Conservation (phyloP, 2,329 filamentous ascomycete species). For the Trichoderma harzianum region DNA sequence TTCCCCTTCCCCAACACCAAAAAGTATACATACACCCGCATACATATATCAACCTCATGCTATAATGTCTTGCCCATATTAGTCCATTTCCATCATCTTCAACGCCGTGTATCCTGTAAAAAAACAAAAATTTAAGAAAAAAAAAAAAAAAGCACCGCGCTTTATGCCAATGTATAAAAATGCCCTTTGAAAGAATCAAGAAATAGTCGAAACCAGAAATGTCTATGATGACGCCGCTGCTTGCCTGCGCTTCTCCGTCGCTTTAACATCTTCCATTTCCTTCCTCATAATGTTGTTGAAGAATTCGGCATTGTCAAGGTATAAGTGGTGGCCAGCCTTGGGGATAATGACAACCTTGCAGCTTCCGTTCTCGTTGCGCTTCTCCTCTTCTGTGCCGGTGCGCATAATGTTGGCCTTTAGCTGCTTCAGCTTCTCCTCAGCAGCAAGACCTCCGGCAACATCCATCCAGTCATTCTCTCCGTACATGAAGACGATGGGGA, state of each 20-base stretch:
- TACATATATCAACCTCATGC: neutral
- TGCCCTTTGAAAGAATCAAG: neutral
- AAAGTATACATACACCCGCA: neutral
- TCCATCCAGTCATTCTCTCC: conserved; percentile 99
- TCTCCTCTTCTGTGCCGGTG: conserved; percentile 64
- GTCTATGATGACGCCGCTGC: conserved; percentile 3
- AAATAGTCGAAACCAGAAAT: neutral
- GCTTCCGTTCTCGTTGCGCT: conserved; percentile 68
- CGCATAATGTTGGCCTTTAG: conserved; percentile 59
- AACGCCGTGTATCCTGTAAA: conserved; percentile 6
- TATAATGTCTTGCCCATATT: neutral
- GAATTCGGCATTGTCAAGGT: conserved; percentile 56
- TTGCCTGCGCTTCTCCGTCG: conserved; percentile 28
- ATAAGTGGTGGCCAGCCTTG: conserved; percentile 58
- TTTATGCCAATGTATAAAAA: conserved; percentile 6
- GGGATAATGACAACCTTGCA: conserved; percentile 77
- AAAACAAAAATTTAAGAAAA: neutral
- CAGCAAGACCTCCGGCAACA: conserved; percentile 75
- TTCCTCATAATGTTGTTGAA: conserved; percentile 53
- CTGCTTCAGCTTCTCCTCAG: conserved; percentile 73
- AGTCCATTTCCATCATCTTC: neutral
- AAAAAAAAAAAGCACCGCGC: neutral
- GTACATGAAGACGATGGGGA: conserved; percentile 91
- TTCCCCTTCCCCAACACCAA: neutral
- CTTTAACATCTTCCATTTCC: conserved; percentile 51